Conservation (phyloP, 1,284 basidiomycete species). For the Pseudozyma sp. region DNA sequence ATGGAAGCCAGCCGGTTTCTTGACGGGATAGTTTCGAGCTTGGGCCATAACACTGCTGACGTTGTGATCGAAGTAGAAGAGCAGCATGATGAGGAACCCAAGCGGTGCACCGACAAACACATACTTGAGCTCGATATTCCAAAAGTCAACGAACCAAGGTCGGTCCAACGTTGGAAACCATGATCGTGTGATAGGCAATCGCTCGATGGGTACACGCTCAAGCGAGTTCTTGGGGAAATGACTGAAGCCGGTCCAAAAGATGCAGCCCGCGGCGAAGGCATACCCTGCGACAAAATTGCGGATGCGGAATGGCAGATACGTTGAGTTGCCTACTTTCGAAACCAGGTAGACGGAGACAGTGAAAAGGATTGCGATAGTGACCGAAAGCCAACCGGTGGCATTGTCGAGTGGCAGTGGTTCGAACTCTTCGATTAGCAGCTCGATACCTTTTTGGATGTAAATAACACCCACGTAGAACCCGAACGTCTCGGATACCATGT, state of each 20-base stretch:
- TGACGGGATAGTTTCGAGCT: slow-evolving; percentile 87
- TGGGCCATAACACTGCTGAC: slow-evolving; percentile 85
- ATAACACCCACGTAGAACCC: slow-evolving; percentile 75
- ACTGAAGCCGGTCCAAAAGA: slow-evolving; percentile 71
- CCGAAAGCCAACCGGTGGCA: slow-evolving; percentile 70
- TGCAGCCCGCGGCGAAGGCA: slow-evolving; percentile 69
- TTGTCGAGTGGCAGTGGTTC: slow-evolving; percentile 61
- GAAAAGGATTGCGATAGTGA: slow-evolving; percentile 71
- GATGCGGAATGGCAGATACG: slow-evolving; percentile 68
- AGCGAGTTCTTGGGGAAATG: slow-evolving; percentile 68
- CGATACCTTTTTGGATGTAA: slow-evolving; percentile 71
- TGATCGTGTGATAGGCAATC: slow-evolving; percentile 67
- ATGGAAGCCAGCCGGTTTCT: slow-evolving; percentile 92
- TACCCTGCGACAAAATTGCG: slow-evolving; percentile 69
- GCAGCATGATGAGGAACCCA: slow-evolving; percentile 70
- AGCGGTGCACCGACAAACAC: slow-evolving; percentile 81
- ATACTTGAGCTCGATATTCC: slow-evolving; percentile 89
- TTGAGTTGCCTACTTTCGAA: slow-evolving; percentile 55
- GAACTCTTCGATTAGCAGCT: slow-evolving; percentile 70
- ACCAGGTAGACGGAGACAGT: slow-evolving; percentile 70
- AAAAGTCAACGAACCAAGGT: slow-evolving; percentile 88
- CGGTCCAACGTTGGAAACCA: slow-evolving; percentile 77
- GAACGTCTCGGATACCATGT: slow-evolving; percentile 93
- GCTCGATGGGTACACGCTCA: slow-evolving; percentile 54
- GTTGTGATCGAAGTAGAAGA: slow-evolving; percentile 75